These are phyloP conservation scores for Leccinum boreale DNA, from an alignment of 768 basidiomycete species.

Conservation along the genomic window DNA sequence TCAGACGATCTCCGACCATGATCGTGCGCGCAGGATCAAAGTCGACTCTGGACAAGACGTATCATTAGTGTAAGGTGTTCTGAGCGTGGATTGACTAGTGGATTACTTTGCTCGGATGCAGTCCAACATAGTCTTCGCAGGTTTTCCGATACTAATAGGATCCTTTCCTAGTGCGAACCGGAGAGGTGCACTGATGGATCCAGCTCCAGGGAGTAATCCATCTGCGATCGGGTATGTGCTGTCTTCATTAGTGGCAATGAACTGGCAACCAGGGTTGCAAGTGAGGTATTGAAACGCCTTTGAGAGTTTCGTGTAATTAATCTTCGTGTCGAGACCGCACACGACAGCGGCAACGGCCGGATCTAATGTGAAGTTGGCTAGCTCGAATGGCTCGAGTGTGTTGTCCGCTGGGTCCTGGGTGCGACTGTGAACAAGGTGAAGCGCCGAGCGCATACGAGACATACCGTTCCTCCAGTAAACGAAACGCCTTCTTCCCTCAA, in stretches of 20 bases:
- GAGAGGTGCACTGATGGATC: constrained; percentile 80
- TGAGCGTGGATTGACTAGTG: neutral
- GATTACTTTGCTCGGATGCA: constrained; percentile 78
- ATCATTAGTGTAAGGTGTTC: constrained; percentile 9
- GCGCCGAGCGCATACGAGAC: constrained; percentile 20
- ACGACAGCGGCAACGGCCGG: constrained; percentile 85
- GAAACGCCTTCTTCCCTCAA: constrained; percentile 81
- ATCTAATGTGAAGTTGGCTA: constrained; percentile 71
- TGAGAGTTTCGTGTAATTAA: constrained; percentile 93
- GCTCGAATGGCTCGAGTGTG: constrained; percentile 64
- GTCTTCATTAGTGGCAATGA: constrained; percentile 91
- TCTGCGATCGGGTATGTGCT: constrained; percentile 81
- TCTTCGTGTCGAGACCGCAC: constrained; percentile 82
- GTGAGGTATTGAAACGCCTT: constrained; percentile 90
- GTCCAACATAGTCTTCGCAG: constrained; percentile 88
- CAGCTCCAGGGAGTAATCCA: constrained; percentile 79
- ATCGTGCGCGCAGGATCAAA: constrained; percentile 86
- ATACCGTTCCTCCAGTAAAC: constrained; percentile 81
- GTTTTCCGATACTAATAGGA: constrained; percentile 86
- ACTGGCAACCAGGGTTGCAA: constrained; percentile 73
- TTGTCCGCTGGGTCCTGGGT: constrained; percentile 82
- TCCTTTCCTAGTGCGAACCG: constrained; percentile 64
- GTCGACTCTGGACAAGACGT: constrained; percentile 54
- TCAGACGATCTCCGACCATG: constrained; percentile 94
- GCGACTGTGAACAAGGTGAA: neutral